A percentile compares a stretch with the other conserved stretches of the same genome.
These are phyloP conservation scores for Pichia sp. DNA, from an alignment of 1,139 yeast species.

Conservation along the genomic window DNA sequence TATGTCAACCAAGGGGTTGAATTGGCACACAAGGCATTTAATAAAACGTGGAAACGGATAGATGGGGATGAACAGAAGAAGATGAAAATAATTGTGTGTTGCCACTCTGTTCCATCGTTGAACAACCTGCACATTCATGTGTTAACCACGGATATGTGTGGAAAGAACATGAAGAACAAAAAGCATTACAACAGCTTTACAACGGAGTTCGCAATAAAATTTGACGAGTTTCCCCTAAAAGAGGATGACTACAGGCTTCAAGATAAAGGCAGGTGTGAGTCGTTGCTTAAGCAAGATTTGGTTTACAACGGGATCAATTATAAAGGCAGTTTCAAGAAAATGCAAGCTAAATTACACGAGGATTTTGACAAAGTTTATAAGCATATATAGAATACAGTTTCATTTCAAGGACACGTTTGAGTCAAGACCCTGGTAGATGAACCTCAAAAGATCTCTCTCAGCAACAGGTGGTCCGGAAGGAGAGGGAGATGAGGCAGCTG, in stretches of 20 bases:
- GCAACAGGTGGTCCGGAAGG: conserved; percentile 6
- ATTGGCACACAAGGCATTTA: conserved; percentile 38
- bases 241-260: conserved; percentile 18
- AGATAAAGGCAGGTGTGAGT: conserved; percentile 17
- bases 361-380: conserved; percentile 4
- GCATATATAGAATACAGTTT: neutral
- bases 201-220: conserved; percentile 57
- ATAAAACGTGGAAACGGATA: conserved; percentile 15
- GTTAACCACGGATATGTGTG: conserved; percentile 58
- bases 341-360: conserved; percentile 16
- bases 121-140: conserved; percentile 69
- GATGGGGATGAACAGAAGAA: conserved; percentile 23
- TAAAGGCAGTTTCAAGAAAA: conserved; percentile 15
- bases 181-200: conserved; percentile 71
- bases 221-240: conserved; percentile 40
- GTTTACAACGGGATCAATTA: conserved; percentile 19
- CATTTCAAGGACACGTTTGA: conserved; percentile 19
- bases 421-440: conserved; percentile 40
- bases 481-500: neutral
- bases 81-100: conserved; percentile 47
- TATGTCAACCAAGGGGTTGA: conserved; percentile 45
- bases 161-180: conserved; percentile 52
- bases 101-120: conserved; percentile 71
- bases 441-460: conserved; percentile 33
- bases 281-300: conserved; percentile 19